Percentiles rank a stretch among this genome's conserved stretches.
Evolutionary conservation across 495 filamentous ascomycete species (phyloP).

Genomic region (Neurospora intermedia): DNA sequence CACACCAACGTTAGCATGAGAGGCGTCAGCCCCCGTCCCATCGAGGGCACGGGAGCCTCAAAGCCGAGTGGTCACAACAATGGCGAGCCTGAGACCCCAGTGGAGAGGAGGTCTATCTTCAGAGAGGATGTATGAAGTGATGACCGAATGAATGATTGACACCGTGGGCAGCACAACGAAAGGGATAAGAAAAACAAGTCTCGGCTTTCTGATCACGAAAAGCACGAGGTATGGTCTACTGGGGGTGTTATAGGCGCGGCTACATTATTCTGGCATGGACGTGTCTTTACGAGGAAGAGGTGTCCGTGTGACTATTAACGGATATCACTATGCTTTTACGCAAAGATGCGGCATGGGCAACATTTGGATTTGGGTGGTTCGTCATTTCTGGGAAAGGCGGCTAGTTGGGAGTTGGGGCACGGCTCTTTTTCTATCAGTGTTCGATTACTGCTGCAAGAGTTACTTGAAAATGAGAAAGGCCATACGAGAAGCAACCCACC

Average conservation of each 20-base stretch:
- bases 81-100: conserved; percentile 21
- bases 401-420: neutral
- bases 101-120: conserved; percentile 40
- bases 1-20: conserved; percentile 42
- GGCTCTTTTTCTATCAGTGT: neutral
- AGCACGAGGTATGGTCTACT: neutral
- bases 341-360: neutral
- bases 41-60: conserved; percentile 16
- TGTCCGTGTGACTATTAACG: neutral
- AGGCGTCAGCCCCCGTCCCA: conserved; percentile 46
- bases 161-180: neutral
- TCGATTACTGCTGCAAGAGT: neutral
- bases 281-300: neutral
- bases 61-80: neutral
- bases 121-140: conserved; percentile 36
- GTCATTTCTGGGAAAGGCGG: neutral
- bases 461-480: neutral
- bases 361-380: neutral
- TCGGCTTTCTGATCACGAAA: neutral
- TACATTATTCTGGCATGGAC: neutral
- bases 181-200: neutral
- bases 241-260: neutral
- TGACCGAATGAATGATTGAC: neutral
- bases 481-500: neutral
- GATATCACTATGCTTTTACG: neutral